These are phyloP conservation scores for Fistulinella cinereoalba DNA, from an alignment of 1,284 basidiomycete genomes.

Conservation along the genomic window DNA sequence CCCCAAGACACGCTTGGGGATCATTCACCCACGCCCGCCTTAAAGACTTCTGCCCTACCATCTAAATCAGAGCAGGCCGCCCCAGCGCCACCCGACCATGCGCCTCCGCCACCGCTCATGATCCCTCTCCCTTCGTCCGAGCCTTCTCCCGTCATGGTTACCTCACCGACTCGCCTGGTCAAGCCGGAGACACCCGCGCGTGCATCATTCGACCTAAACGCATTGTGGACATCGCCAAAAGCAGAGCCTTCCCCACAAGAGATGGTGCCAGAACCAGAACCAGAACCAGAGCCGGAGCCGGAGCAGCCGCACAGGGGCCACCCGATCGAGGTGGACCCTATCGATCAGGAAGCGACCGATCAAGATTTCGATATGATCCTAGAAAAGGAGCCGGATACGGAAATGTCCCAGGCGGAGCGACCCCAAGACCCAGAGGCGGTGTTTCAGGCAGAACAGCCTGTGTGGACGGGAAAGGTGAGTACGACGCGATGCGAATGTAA, in stretches of 20 bases:
- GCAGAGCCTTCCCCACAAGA: slow-evolving; percentile 28
- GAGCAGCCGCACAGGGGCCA: slow-evolving; percentile 29
- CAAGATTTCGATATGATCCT: slow-evolving; percentile 83
- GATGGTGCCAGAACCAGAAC: slow-evolving; percentile 20
- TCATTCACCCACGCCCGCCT: slow-evolving; percentile 13
- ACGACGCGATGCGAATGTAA: no score
- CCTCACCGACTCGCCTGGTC: slow-evolving; percentile 28
- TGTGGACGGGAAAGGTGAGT: slow-evolving; percentile 73
- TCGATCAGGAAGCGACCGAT: slow-evolving; percentile 55
- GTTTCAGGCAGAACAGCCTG: slow-evolving; percentile 53
- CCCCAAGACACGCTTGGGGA: slow-evolving; percentile 21
- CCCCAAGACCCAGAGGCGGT: slow-evolving; percentile 36
- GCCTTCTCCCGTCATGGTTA: neutral
- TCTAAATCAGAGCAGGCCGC: slow-evolving; percentile 5
- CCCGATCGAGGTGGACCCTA: slow-evolving; percentile 44
- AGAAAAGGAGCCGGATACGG: slow-evolving; percentile 50
- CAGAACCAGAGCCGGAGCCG: slow-evolving; percentile 12
- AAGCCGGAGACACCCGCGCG: slow-evolving; percentile 43
- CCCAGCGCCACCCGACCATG: slow-evolving; percentile 15
- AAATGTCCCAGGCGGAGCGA: slow-evolving; percentile 14
- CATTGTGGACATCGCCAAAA: slow-evolving; percentile 59
- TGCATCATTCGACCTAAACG: slow-evolving; percentile 65
- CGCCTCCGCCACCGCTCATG: slow-evolving; percentile 13
- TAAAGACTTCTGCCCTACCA: slow-evolving; percentile 10
- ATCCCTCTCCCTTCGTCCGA: slow-evolving; percentile 14